Evolutionary conservation across 2,329 filamentous ascomycete genomes (phyloP).

Genomic region (Epichloe scottii): DNA sequence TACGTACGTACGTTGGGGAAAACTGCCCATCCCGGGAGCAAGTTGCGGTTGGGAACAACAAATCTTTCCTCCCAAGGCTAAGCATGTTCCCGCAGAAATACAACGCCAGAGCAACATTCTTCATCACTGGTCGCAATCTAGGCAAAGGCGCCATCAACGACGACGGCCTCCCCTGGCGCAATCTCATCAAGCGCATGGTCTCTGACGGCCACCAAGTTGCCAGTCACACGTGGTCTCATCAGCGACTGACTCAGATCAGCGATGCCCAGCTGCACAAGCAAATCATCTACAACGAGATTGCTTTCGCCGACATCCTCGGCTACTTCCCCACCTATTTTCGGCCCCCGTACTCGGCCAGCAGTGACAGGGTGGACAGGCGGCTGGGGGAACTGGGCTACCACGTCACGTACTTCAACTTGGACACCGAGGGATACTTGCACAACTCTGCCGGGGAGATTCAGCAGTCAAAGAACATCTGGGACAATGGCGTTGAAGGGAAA

Average conservation of each 20-base stretch:
- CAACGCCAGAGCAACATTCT: constrained; percentile 27
- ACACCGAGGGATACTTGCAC: constrained; percentile 48
- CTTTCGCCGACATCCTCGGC: constrained; percentile 27
- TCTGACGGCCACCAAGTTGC: constrained; percentile 47
- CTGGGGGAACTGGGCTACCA: constrained; percentile 39
- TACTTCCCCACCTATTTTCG: constrained; percentile 32
- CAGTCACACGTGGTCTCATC: constrained; percentile 37
- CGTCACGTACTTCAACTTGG: constrained; percentile 46
- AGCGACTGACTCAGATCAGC: constrained; percentile 25
- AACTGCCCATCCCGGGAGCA: background rate
- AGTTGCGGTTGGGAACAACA: background rate
- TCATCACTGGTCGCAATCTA: constrained; percentile 22
- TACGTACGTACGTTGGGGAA: background rate
- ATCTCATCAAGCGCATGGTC: constrained; percentile 31
- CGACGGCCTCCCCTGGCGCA: constrained; percentile 20
- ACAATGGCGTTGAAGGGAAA: constrained; percentile 22
- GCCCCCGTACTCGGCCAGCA: constrained; percentile 34
- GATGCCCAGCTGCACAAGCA: constrained; percentile 23
- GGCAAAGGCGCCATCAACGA: constrained; percentile 32
- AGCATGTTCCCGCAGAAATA: constrained; percentile 16
- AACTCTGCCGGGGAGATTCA: constrained; percentile 34
- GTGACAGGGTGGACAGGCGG: constrained; percentile 24
- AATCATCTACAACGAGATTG: constrained; percentile 31
- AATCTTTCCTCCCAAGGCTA: background rate
- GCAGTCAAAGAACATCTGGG: constrained; percentile 28